Evolutionary conservation across 768 basidiomycete genomes (phyloP).

Genomic region (Suillus alpinus): DNA sequence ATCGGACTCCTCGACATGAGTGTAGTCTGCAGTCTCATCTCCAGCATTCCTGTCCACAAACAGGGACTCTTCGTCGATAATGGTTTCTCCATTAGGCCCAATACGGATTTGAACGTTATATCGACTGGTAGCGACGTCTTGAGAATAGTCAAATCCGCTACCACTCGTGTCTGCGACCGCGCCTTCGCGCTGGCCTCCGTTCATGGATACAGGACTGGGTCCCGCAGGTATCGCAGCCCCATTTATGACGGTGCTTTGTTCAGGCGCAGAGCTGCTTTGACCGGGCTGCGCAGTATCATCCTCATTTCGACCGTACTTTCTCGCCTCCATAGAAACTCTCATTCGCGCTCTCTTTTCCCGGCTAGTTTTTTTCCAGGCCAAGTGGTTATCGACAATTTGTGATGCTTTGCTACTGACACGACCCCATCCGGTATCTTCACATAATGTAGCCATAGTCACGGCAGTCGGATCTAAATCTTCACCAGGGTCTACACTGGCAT

Average conservation of each 20-base stretch:
- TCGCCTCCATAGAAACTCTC: conserved; percentile 63
- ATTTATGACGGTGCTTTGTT: conserved; percentile 7
- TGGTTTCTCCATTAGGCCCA: conserved; percentile 82
- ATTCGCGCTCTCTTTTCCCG: conserved; percentile 64
- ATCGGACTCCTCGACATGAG: conserved; percentile 80
- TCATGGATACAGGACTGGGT: conserved; percentile 4
- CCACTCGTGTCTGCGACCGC: conserved; percentile 44
- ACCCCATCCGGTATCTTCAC: conserved; percentile 75
- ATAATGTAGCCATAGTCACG: conserved; percentile 79
- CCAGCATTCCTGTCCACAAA: conserved; percentile 73
- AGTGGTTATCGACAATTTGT: conserved; percentile 68
- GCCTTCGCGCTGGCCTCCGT: conserved; percentile 6
- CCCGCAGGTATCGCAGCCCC: conserved; percentile 14
- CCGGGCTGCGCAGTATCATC: conserved; percentile 38
- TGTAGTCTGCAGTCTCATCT: conserved; percentile 67
- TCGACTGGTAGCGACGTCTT: conserved; percentile 62
- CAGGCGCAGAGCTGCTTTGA: conserved; percentile 8
- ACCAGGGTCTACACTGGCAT: conserved; percentile 61
- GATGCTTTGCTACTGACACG: conserved; percentile 75
- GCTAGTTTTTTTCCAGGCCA: conserved; percentile 68
- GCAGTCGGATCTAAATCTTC: conserved; percentile 80
- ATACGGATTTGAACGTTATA: conserved; percentile 86
- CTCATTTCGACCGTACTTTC: conserved; percentile 66
- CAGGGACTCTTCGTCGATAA: conserved; percentile 83
- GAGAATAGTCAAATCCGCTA: conserved; percentile 68